These are phyloP conservation scores for Cymbopogon flexuosus DNA, from an alignment of 202 grass and related monocot species.

Conservation along the genomic window DNA sequence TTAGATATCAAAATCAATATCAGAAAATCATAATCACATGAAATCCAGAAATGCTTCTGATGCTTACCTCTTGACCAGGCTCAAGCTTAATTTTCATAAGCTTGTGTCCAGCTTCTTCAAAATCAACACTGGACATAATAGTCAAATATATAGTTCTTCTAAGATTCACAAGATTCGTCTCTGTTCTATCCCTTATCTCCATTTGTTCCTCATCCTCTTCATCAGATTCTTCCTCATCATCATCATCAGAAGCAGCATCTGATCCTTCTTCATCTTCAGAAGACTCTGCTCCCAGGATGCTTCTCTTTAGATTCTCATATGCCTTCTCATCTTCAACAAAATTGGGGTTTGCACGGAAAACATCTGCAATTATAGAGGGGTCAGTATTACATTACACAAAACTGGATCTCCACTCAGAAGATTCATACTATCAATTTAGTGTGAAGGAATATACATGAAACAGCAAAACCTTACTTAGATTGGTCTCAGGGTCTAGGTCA, in stretches of 20 bases:
- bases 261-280: slow-evolving; percentile 79
- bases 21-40: too few relatives aligned
- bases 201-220: slow-evolving; percentile 77
- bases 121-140: slow-evolving; percentile 99
- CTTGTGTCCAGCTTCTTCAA: slow-evolving; percentile 99
- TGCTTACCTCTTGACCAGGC: slow-evolving; percentile 89
- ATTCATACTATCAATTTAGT: not conserved
- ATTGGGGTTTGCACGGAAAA: slow-evolving; percentile 75
- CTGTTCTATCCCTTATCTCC: slow-evolving; percentile 87
- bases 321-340: slow-evolving; percentile 93
- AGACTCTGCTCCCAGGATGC: slow-evolving; percentile 71
- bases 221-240: slow-evolving; percentile 64
- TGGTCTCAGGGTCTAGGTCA: slow-evolving; percentile 80
- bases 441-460: not conserved
- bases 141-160: slow-evolving; percentile 95
- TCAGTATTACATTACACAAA: slow-evolving; percentile 23
- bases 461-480: slow-evolving; percentile 57
- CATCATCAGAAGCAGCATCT: slow-evolving; percentile 64
- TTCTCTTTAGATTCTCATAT: slow-evolving; percentile 77
- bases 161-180: slow-evolving; percentile 86
- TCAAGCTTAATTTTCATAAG: slow-evolving; percentile 96
- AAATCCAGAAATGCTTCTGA: not conserved
- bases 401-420: not conserved
- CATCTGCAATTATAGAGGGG: slow-evolving; percentile 54
- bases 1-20: not conserved